Base-by-base conservation (phyloP, 2,329 filamentous ascomycete species). In the Aspergillus sp. region DNA sequence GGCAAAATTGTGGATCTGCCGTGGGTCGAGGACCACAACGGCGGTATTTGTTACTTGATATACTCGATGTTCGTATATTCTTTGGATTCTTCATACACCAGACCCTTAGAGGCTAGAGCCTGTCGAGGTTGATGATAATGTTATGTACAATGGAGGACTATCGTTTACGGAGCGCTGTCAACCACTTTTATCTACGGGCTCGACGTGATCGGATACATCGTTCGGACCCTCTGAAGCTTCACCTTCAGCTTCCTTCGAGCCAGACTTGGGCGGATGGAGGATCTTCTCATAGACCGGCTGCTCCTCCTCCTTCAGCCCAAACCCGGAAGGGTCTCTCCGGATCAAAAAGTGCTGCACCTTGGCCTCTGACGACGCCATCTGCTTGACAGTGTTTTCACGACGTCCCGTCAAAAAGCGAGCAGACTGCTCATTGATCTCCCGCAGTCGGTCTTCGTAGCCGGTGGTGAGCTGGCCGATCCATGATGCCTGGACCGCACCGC, bases 271-370 rank as follows among this genome's bases (percentile, higher is more conserved):
- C 38, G 45, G 16, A 33, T 64, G 58, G 4, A 75, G 60, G 36
- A 68, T 57, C 30, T 63, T 53, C 35, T 67, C 62, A 61, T 78
- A 78, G 11, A 70, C 63, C n/a, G 65, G 56, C 36, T 73, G 68
- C 53, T 76, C 73, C 24, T 72, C 69, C 33, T 73, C 71, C 53
- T 75, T 76, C 48, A 77, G 60, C 5, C 75, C 75, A 56, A 66
- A 71, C 13, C 75, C 74, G 1, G 70, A 70, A 14, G 81, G 81
- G 63, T 94, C 88, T 58, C 90, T 79, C 53, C 88, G 83, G 63
- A 84, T 83, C 53, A 97, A 60, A 65, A 97, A 97, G 50, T 76
- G 84, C 60, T 90, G 82, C 36, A 97, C 86, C 48, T 90, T 80
- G 63, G 85, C 84, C 55, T 88, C 81, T 49, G 64, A 60, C 7